Percentiles rank a stretch among this genome's conserved stretches.
These are phyloP conservation scores for Kalmanozyma brasiliensis DNA, from an alignment of 1,284 basidiomycete genomes.

Conservation along the genomic window DNA sequence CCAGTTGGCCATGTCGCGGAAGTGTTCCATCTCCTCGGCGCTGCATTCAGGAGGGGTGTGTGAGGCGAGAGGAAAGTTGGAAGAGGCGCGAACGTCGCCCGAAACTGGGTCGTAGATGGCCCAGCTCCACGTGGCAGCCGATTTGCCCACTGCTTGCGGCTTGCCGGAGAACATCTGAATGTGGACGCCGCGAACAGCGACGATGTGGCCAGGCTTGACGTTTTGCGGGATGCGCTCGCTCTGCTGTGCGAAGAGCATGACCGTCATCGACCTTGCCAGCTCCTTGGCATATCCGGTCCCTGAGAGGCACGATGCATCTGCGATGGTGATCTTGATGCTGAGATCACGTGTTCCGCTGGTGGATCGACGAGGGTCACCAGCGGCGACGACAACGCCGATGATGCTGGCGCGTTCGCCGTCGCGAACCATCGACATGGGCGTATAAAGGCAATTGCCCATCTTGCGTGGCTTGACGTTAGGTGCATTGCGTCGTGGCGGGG, in stretches of 20 bases:
- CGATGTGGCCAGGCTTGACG: conserved; percentile 31
- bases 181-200: conserved; percentile 36
- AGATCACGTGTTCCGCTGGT: conserved; percentile 36
- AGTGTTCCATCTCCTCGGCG: conserved; percentile 43
- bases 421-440: conserved; percentile 42
- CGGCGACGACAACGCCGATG: conserved; percentile 45
- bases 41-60: conserved; percentile 37
- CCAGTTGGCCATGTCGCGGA: conserved; percentile 45
- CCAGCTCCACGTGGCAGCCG: conserved; percentile 30
- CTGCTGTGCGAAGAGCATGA: conserved; percentile 45
- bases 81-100: conserved; percentile 36
- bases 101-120: conserved; percentile 42
- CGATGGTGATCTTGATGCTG: conserved; percentile 44
- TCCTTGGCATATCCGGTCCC: conserved; percentile 45
- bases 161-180: conserved; percentile 45
- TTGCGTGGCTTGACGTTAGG: conserved; percentile 45
- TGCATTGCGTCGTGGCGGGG: conserved; percentile 24
- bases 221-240: conserved; percentile 31
- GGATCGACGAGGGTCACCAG: conserved; percentile 42
- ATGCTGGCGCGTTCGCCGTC: conserved; percentile 43
- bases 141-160: conserved; percentile 45
- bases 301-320: conserved; percentile 40
- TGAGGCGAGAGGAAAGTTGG: conserved; percentile 29
- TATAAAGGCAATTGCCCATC: conserved; percentile 52
- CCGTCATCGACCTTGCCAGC: conserved; percentile 28